These are phyloP conservation scores for Cryptococcus floricola DNA, from an alignment of 1,284 basidiomycete genomes.

Conservation along the genomic window DNA sequence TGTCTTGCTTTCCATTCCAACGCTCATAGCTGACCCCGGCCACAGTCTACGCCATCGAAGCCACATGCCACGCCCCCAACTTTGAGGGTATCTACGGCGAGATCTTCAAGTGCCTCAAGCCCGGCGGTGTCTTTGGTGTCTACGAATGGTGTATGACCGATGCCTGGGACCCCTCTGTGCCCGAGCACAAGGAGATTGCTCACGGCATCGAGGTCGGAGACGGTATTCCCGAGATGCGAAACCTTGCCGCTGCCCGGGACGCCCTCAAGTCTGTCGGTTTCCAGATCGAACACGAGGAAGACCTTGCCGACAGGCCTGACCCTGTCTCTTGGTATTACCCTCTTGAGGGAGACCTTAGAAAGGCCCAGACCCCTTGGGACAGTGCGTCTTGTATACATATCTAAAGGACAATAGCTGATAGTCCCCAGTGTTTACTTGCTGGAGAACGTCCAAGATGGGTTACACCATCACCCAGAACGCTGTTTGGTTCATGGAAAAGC, in stretches of 20 bases:
- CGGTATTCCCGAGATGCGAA: slow-evolving; percentile 97
- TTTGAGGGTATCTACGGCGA: slow-evolving; percentile 95
- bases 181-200: slow-evolving; percentile 84
- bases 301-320: slow-evolving; percentile 77
- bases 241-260: slow-evolving; percentile 64
- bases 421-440: slow-evolving; percentile 64
- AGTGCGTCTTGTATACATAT: slow-evolving; percentile 38
- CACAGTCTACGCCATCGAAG: slow-evolving; percentile 92
- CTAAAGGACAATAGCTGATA: slow-evolving; percentile 3
- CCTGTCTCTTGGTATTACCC: slow-evolving; percentile 92
- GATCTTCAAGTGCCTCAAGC: slow-evolving; percentile 93
- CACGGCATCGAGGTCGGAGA: slow-evolving; percentile 89
- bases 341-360: slow-evolving; percentile 83
- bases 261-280: slow-evolving; percentile 86
- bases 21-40: background rate
- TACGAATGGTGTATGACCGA: slow-evolving; percentile 99
- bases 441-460: slow-evolving; percentile 86
- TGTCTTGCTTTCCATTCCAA: slow-evolving; percentile 27
- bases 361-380: slow-evolving; percentile 94
- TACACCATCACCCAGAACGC: slow-evolving; percentile 78
- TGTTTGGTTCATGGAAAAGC: slow-evolving; percentile 71
- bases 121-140: slow-evolving; percentile 92
- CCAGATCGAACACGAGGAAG: slow-evolving; percentile 85
- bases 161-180: slow-evolving; percentile 78
- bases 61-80: slow-evolving; percentile 91